Conservation (phyloP, 768 basidiomycete genomes). For the Lentinula boryana region DNA sequence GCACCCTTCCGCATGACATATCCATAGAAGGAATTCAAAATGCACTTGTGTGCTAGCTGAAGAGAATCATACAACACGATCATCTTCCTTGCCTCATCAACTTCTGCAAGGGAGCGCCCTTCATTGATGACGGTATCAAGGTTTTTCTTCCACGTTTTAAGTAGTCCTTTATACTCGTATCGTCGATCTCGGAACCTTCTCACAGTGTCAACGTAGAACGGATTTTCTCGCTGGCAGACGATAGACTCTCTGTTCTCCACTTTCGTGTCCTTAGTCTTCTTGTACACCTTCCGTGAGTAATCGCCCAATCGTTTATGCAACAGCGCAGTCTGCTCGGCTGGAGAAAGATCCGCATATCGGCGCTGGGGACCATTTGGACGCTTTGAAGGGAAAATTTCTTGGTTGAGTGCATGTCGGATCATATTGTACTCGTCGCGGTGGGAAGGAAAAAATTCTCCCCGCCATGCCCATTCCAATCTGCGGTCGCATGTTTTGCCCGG, state of each 20-base stretch:
- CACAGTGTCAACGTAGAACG: conserved; percentile 99
- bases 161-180: conserved; percentile 98
- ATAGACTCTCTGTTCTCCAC: conserved; percentile 91
- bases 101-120: conserved; percentile 71
- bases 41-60: conserved; percentile 98
- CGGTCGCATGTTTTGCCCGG: conserved; percentile 95
- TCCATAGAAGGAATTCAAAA: conserved; percentile 99
- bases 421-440: conserved; percentile 98
- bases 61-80: conserved; percentile 97
- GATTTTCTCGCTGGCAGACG: conserved; percentile 96
- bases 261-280: conserved; percentile 96
- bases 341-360: conserved; percentile 76
- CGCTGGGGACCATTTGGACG: conserved; percentile 67
- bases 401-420: conserved; percentile 95
- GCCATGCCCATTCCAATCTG: conserved; percentile 95
- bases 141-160: conserved; percentile 99
- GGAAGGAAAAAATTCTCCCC: conserved; percentile 97
- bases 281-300: conserved; percentile 98
- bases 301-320: conserved; percentile 96
- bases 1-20: conserved; percentile 99
- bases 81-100: conserved; percentile 98
- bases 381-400: conserved; percentile 86
- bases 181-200: conserved; percentile 94
- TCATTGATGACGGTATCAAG: conserved; percentile 66
- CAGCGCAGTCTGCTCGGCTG: conserved; percentile 84